A percentile compares a stretch with the other conserved stretches of the same genome.
phyloP scores from a whole-genome alignment of 495 filamentous ascomycete genomes.

The Paragyromitra xinjiangensis region DNA sequence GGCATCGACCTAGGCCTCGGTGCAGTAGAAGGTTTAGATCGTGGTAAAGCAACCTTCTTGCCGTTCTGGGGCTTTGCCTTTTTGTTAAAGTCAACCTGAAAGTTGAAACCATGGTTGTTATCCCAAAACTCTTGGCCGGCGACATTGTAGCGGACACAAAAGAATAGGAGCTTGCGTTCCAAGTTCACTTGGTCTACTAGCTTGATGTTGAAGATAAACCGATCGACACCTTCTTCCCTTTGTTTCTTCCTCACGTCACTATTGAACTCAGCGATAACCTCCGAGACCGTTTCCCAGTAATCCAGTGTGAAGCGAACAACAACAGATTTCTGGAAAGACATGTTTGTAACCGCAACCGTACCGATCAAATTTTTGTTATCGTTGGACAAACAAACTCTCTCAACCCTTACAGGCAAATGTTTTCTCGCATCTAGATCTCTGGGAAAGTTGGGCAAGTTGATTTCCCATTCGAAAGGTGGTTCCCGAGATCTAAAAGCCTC shows the following conservation, averaged over 20 bases:
- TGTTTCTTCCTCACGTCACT: slow-evolving; percentile 77
- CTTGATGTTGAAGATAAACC: slow-evolving; percentile 94
- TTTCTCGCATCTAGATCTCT: slow-evolving; percentile 70
- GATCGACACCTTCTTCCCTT: slow-evolving; percentile 74
- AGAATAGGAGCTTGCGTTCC: slow-evolving; percentile 85
- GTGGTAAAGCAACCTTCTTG: slow-evolving; percentile 63
- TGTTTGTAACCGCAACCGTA: slow-evolving; percentile 81
- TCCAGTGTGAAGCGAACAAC: slow-evolving; percentile 93
- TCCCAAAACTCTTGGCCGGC: slow-evolving; percentile 93
- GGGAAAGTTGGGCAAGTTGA: slow-evolving; percentile 84
- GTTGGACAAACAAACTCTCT: slow-evolving; percentile 81
- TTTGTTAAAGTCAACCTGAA: slow-evolving; percentile 90
- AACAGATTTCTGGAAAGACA: slow-evolving; percentile 89
- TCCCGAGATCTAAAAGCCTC: slow-evolving; percentile 60
- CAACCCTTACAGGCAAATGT: slow-evolving; percentile 74
- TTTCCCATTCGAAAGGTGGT: slow-evolving; percentile 83
- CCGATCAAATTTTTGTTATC: slow-evolving; percentile 88
- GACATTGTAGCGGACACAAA: slow-evolving; percentile 89
- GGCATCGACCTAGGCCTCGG: slow-evolving; percentile 71
- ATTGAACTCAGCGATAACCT: slow-evolving; percentile 87
- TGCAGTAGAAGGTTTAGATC: slow-evolving; percentile 61
- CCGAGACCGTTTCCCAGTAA: slow-evolving; percentile 97
- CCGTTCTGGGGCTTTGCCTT: slow-evolving; percentile 69
- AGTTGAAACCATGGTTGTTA: slow-evolving; percentile 86
- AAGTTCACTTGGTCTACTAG: slow-evolving; percentile 88